A percentile compares a stretch with the other conserved stretches of the same genome.
Evolutionary conservation across 2,329 filamentous ascomycete species (phyloP).

Genomic region (Ophiostoma sp.): DNA sequence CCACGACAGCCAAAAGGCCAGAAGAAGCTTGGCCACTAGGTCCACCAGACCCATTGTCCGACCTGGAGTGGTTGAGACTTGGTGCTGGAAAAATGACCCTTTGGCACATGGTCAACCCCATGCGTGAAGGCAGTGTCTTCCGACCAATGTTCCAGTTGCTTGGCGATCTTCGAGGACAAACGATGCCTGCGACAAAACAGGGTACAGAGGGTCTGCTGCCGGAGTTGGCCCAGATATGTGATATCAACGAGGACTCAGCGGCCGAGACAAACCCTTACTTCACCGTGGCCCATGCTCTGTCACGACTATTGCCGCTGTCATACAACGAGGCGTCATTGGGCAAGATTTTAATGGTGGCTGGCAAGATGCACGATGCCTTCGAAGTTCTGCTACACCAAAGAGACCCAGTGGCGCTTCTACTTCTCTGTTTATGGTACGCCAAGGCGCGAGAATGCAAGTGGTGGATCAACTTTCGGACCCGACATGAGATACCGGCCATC

Average conservation of each 20-base stretch:
- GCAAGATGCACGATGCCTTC: slow-evolving; percentile 12
- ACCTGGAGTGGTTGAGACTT: slow-evolving; percentile 41
- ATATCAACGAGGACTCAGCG: slow-evolving; percentile 27
- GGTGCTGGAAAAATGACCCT: slow-evolving; percentile 41
- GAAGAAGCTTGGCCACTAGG: slow-evolving; percentile 41
- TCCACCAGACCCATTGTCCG: slow-evolving; percentile 29
- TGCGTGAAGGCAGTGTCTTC: slow-evolving; percentile 42
- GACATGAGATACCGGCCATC: slow-evolving; percentile 26
- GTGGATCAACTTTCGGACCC: slow-evolving; percentile 28
- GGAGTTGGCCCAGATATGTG: slow-evolving; percentile 33
- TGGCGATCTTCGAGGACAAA: slow-evolving; percentile 32
- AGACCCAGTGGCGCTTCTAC: slow-evolving; percentile 25
- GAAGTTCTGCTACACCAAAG: slow-evolving; percentile 5
- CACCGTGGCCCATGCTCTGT: slow-evolving; percentile 21
- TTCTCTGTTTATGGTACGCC: slow-evolving; percentile 26
- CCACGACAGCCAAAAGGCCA: slow-evolving; percentile 38
- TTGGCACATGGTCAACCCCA: slow-evolving; percentile 39
- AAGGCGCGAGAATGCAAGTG: slow-evolving; percentile 21
- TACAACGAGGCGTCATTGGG: neutral
- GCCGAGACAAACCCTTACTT: slow-evolving; percentile 23
- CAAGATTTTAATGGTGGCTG: neutral
- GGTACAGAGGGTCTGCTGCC: slow-evolving; percentile 27
- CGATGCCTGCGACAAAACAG: neutral
- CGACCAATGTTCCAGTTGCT: slow-evolving; percentile 40
- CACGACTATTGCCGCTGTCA: neutral